phyloP scores from a whole-genome alignment of 495 filamentous ascomycete species.

The Aspergillus hancockii region DNA sequence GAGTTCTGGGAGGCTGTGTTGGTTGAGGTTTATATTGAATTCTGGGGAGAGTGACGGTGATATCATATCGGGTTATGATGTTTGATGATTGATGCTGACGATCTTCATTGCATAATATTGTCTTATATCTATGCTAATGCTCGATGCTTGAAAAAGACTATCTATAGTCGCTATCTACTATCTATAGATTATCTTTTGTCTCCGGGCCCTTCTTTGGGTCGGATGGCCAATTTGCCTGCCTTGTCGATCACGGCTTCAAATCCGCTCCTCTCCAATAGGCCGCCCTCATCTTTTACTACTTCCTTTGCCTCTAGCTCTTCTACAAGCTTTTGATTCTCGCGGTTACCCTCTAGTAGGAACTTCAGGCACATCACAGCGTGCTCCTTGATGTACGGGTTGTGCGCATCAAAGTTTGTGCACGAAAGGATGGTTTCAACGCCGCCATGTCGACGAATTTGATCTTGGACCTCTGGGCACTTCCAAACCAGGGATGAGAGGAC shows the following conservation, averaged over 20 bases:
- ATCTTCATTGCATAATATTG: neutral
- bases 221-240: constrained; percentile 49
- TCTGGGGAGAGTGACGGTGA: neutral
- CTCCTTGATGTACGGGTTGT: constrained; percentile 88
- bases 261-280: constrained; percentile 51
- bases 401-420: constrained; percentile 82
- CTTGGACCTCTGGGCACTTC: constrained; percentile 77
- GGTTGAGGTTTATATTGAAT: neutral
- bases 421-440: constrained; percentile 83
- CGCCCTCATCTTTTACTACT: constrained; percentile 49
- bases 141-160: neutral
- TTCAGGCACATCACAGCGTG: constrained; percentile 89
- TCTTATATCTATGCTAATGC: neutral
- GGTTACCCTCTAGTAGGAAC: constrained; percentile 82
- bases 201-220: constrained; percentile 29
- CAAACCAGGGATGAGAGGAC: constrained; percentile 82
- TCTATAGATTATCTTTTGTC: constrained; percentile 5
- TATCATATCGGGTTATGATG: neutral
- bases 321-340: constrained; percentile 75
- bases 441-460: constrained; percentile 77
- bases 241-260: constrained; percentile 57
- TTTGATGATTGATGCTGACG: neutral
- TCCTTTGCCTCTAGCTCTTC: constrained; percentile 61
- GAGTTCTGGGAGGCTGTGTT: neutral
- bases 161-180: neutral